phyloP scores from a whole-genome alignment of 75 land plant genomes.

The Selaginella tamariscina region DNA sequence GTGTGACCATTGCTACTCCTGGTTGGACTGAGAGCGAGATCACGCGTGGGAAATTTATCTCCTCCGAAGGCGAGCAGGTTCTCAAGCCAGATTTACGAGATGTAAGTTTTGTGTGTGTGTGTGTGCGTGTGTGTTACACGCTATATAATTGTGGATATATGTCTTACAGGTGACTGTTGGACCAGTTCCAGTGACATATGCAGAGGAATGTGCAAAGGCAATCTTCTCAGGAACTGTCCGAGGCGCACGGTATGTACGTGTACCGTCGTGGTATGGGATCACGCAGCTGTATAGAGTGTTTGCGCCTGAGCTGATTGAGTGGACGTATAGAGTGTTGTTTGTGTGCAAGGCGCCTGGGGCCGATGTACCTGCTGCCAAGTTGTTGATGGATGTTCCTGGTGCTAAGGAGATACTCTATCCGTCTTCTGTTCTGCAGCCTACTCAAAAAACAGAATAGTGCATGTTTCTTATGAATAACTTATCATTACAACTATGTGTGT shows the following conservation, averaged over 20 bases:
- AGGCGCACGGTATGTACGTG: conserved; percentile 38
- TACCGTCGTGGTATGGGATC: conserved; percentile 41
- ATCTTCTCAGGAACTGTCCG: conserved; percentile 39
- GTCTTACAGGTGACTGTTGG: conserved; percentile 38
- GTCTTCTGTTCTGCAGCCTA: conserved; percentile 13
- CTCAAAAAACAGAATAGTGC: not conserved
- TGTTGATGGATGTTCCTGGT: conserved; percentile 34
- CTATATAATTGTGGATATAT: not conserved
- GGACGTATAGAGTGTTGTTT: conserved; percentile 27
- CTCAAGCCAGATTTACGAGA: conserved; percentile 37
- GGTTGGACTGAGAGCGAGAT: conserved; percentile 63
- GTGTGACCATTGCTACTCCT: conserved; percentile 53
- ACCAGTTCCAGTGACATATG: conserved; percentile 27
- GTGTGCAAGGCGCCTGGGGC: conserved; percentile 1
- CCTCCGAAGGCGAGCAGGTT: conserved; percentile 25
- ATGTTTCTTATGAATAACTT: too few relatives aligned
- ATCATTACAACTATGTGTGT: too few relatives aligned
- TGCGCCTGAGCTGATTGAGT: conserved; percentile 53
- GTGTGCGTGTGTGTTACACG: not conserved
- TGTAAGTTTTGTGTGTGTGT: conserved; percentile 29
- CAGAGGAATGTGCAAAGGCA: conserved; percentile 36
- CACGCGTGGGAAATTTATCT: conserved; percentile 47
- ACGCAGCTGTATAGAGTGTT: conserved; percentile 29
- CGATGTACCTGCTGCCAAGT: conserved; percentile 28
- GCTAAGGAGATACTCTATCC: conserved; percentile 43